Evolutionary conservation across 75 land plant species (phyloP), one percentile per base, ranked within the genome.

Genomic region (Pinus tabuliformis): DNA sequence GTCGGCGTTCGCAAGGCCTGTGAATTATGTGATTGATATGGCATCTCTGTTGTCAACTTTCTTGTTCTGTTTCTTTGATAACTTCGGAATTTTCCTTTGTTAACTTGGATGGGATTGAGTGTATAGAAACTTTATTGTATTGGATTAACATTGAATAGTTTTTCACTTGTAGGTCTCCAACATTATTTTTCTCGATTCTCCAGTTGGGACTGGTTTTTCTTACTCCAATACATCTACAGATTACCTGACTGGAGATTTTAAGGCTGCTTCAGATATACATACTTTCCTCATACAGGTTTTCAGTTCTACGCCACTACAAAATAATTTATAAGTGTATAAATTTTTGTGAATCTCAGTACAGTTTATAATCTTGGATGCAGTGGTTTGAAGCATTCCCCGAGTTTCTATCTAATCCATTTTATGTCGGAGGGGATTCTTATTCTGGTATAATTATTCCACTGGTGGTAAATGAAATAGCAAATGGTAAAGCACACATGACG

Each of bases 371-470:
- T 76, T 68, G 17, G 82, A 18, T 59, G 33, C 84, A 96, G 99
- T 96, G 99, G 99, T 89, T 91, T 68, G 76, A 90, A 39, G 70
- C 71, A 60, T 96, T 84, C 60, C 90, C 95, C 24, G 99, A 96
- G 81, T 96, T 86, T 72, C 74, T 73, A 13, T n/a, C 60, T 20
- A 93, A 94, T 72, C 88, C 92, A 58, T 87, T 96, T 77, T 96
- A 81, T 70, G 84, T 96, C 36, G 56, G 92, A 26, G 99, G 99
- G 11, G 99, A 96, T 65, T 96, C 99, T 30, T 96, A 88, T 86
- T 96, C 93, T 37, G 99, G 99, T 58, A 77, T 94, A 20, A 90
- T 91, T 79, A 89, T 96, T 21, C 99, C 99, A 17, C 93, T 91
- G 56, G 89, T 91, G 76, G 72, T 89, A 59, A 39, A 76, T 58